A percentile compares a stretch with the other conserved stretches of the same genome.
These are phyloP conservation scores for Wickerhamiella australiensis DNA, from an alignment of 805 yeast species.

Conservation along the genomic window DNA sequence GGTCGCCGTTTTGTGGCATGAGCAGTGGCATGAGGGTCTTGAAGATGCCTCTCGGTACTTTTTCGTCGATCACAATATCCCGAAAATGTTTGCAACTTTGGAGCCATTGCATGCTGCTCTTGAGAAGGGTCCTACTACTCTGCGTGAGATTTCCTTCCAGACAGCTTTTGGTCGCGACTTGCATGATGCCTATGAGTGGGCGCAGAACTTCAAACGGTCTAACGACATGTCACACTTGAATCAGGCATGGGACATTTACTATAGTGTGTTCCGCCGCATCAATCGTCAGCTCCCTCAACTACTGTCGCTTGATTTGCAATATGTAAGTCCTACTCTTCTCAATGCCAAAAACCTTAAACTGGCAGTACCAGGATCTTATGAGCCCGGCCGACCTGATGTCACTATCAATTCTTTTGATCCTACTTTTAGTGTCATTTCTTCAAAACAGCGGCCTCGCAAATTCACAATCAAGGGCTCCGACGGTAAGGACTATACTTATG, in stretches of 20 bases:
- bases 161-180: conserved; percentile 90
- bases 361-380: conserved; percentile 90
- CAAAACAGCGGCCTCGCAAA: conserved; percentile 92
- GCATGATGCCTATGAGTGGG: conserved; percentile 89
- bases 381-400: conserved; percentile 68
- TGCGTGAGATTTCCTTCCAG: conserved; percentile 83
- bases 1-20: conserved; percentile 95
- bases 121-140: conserved; percentile 75
- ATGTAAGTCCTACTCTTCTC: conserved; percentile 81
- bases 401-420: conserved; percentile 69
- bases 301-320: conserved; percentile 76
- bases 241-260: conserved; percentile 97
- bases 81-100: conserved; percentile 81
- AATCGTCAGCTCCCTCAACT: conserved; percentile 80
- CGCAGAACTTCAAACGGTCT: conserved; percentile 68
- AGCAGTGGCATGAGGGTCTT: conserved; percentile 93
- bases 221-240: conserved; percentile 79
- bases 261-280: conserved; percentile 83
- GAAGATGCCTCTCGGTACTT: conserved; percentile 92
- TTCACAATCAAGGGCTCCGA: conserved; percentile 72
- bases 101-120: conserved; percentile 82
- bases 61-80: conserved; percentile 89
- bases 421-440: conserved; percentile 71
- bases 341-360: conserved; percentile 67
- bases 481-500: conserved; percentile 76